Percentiles rank a stretch among this genome's conserved stretches.
phyloP scores from a whole-genome alignment of 2,329 filamentous ascomycete genomes.

The Aspergillus pseudotamarii region DNA sequence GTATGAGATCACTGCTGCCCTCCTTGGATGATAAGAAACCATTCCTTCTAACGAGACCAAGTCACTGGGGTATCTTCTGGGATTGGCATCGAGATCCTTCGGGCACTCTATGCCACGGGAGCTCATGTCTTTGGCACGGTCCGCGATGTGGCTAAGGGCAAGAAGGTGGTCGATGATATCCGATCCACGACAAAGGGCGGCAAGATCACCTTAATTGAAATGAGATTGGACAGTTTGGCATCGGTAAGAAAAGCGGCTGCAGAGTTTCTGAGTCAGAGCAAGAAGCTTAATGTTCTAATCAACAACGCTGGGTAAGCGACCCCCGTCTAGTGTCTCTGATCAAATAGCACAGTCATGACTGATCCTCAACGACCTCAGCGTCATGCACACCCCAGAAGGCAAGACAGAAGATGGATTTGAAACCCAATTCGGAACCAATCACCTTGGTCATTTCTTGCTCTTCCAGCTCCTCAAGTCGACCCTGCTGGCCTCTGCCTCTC shows the following conservation, averaged over 20 bases:
- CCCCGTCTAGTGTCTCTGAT: too few relatives aligned
- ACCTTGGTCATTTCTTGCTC: conserved; percentile 58
- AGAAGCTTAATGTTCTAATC: conserved; percentile 21
- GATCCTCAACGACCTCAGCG: too few relatives aligned
- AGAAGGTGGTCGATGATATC: not conserved
- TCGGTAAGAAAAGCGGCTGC: too few relatives aligned
- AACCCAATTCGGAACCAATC: conserved; percentile 54
- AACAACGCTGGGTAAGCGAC: conserved; percentile 30
- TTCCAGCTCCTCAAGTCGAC: conserved; percentile 51
- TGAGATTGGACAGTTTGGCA: too few relatives aligned
- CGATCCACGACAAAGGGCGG: too few relatives aligned
- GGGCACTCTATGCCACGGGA: not conserved
- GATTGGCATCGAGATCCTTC: not conserved
- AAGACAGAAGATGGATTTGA: conserved; percentile 52
- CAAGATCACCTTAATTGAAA: too few relatives aligned
- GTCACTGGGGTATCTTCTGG: not conserved
- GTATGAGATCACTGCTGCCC: too few relatives aligned
- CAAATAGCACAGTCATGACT: too few relatives aligned
- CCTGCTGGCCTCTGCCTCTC: conserved; percentile 26
- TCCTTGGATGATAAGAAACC: too few relatives aligned
- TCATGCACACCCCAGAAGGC: too few relatives aligned
- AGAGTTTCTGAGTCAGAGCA: too few relatives aligned
- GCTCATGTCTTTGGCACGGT: not conserved
- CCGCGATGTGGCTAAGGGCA: not conserved
- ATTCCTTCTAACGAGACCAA: too few relatives aligned